Evolutionary conservation across 1,139 yeast genomes (phyloP).

Genomic region (Kodamaea ohmeri): DNA sequence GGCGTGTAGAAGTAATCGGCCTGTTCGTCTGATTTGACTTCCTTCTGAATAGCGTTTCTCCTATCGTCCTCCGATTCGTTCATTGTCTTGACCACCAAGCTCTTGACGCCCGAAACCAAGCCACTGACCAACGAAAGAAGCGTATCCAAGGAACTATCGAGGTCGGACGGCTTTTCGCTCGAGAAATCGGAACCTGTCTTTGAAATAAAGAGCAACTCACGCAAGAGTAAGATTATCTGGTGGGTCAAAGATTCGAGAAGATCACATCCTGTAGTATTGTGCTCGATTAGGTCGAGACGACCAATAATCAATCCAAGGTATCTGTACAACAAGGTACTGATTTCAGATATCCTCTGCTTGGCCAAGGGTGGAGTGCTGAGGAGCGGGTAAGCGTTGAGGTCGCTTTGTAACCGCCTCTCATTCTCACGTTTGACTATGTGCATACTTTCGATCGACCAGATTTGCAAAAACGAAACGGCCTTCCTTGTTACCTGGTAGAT

Average conservation of each 20-base stretch:
- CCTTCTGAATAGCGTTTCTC: constrained; percentile 9
- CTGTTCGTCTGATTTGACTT: background rate
- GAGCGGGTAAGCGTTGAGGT: constrained; percentile 42
- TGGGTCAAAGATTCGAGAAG: constrained; percentile 63
- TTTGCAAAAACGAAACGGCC: constrained; percentile 68
- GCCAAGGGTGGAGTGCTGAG: constrained; percentile 65
- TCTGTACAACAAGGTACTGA: constrained; percentile 63
- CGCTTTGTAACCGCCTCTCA: constrained; percentile 36
- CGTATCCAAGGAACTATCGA: constrained; percentile 57
- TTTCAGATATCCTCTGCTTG: constrained; percentile 67
- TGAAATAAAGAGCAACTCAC: constrained; percentile 64
- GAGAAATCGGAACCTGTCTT: constrained; percentile 51
- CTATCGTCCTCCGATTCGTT: constrained; percentile 36
- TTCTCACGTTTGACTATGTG: constrained; percentile 38
- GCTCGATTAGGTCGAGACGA: constrained; percentile 70
- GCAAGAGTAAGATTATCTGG: constrained; percentile 60
- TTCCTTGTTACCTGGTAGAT: constrained; percentile 72
- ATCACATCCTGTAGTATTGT: constrained; percentile 67
- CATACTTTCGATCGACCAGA: constrained; percentile 66
- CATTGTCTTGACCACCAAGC: constrained; percentile 54
- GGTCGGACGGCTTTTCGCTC: constrained; percentile 39
- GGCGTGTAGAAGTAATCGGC: constrained; percentile 52
- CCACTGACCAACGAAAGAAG: constrained; percentile 62
- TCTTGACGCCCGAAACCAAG: constrained; percentile 61
- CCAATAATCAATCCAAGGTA: constrained; percentile 74